Evolutionary conservation across 768 basidiomycete species (phyloP).

Genomic region (Rubroboletus pulcherrimus): DNA sequence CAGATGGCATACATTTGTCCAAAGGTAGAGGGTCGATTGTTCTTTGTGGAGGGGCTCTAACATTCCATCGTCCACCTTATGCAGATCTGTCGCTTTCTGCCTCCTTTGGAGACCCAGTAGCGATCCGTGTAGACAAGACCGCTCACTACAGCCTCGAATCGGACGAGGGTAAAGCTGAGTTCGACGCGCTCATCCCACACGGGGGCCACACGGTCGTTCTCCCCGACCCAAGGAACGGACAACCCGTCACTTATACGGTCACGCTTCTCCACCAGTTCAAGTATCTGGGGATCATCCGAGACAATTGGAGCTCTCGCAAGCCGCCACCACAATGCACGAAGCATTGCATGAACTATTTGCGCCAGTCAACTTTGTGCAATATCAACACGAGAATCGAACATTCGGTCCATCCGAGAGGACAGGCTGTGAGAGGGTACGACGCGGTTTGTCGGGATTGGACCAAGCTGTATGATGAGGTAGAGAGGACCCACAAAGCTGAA

Average conservation of each 20-base stretch:
- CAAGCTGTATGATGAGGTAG: constrained; percentile 7
- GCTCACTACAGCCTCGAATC: constrained; percentile 7
- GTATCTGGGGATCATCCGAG: constrained; percentile 4
- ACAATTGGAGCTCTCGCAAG: not conserved
- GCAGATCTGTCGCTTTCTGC: constrained; percentile 10
- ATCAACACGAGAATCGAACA: constrained; percentile 13
- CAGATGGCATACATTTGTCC: not conserved
- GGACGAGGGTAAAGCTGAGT: constrained; percentile 1
- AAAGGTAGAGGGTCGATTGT: not conserved
- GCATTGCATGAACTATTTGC: not conserved
- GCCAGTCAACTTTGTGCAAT: constrained; percentile 10
- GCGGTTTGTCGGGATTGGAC: constrained; percentile 13
- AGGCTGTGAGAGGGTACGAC: constrained; percentile 9
- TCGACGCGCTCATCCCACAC: no score
- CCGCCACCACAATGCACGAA: not conserved
- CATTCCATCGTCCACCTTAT: no score
- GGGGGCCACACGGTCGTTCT: not conserved
- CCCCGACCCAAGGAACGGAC: constrained; percentile 5
- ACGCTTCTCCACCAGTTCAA: constrained; percentile 11
- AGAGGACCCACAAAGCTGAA: not conserved
- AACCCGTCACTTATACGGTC: constrained; percentile 8
- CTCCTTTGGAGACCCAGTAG: not conserved
- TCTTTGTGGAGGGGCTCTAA: not conserved
- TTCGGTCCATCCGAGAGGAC: constrained; percentile 4
- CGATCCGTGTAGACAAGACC: constrained; percentile 10